phyloP scores from a whole-genome alignment of 108 stramenopile genomes.

The Nitzschia sp. region DNA sequence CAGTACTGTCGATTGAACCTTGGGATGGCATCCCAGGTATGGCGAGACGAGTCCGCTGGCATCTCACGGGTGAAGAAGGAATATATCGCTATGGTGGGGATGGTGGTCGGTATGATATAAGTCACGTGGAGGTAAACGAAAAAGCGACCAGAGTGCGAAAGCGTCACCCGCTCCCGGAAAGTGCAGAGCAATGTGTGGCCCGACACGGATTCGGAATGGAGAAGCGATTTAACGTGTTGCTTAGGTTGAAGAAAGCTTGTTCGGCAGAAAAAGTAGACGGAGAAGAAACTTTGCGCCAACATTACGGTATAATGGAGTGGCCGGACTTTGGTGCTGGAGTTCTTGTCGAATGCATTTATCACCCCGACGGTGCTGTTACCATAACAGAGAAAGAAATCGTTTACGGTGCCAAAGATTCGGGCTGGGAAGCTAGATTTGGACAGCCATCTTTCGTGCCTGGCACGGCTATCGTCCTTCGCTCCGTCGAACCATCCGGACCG shows the following conservation, averaged over 20 bases:
- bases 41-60: conserved; percentile 78
- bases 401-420: conserved; percentile 82
- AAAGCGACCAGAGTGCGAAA: conserved; percentile 71
- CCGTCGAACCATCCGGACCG: not conserved
- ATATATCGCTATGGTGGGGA: conserved; percentile 89
- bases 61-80: conserved; percentile 77
- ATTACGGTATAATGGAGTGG: conserved; percentile 86
- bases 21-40: conserved; percentile 78
- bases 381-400: conserved; percentile 64
- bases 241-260: conserved; percentile 41
- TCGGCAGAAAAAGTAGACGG: conserved; percentile 4
- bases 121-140: conserved; percentile 83
- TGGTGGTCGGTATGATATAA: conserved; percentile 84
- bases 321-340: conserved; percentile 87
- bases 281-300: conserved; percentile 29
- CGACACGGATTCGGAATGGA: conserved; percentile 80
- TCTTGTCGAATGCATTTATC: conserved; percentile 49
- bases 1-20: conserved; percentile 72
- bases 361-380: conserved; percentile 65
- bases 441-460: conserved; percentile 79
- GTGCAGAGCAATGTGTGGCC: conserved; percentile 75
- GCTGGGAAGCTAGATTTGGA: conserved; percentile 88
- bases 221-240: conserved; percentile 57
- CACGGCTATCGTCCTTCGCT: conserved; percentile 43
- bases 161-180: conserved; percentile 76